Conservation (phyloP, 1,139 yeast genomes). For the Hemisphaericaspora xylofermentans region DNA sequence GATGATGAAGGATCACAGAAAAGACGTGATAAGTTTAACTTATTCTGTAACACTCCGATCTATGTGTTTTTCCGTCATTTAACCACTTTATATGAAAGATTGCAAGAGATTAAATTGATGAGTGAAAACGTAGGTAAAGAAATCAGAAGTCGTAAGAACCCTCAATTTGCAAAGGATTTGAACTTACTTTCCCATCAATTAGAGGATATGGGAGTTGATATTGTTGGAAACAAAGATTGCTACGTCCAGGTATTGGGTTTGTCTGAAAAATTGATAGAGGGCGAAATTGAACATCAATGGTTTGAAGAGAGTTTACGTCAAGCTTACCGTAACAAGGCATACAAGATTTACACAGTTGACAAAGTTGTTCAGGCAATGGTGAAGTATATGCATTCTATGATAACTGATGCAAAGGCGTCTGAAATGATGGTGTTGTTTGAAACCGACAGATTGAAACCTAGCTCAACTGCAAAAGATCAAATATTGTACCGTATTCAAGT, state of each 20-base stretch:
- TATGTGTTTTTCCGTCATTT: conserved; percentile 89
- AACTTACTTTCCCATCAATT: conserved; percentile 80
- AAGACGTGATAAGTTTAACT: conserved; percentile 56
- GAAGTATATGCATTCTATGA: conserved; percentile 79
- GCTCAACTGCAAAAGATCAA: conserved; percentile 83
- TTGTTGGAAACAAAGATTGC: conserved; percentile 65
- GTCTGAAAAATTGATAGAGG: conserved; percentile 78
- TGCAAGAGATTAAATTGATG: conserved; percentile 71
- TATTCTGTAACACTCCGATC: conserved; percentile 88
- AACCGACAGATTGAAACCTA: conserved; percentile 61
- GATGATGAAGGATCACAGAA: conserved; percentile 24
- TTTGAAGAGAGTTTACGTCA: conserved; percentile 94
- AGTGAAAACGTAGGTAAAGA: conserved; percentile 70
- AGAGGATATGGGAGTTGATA: conserved; percentile 74
- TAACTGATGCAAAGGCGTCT: conserved; percentile 79
- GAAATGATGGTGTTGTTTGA: conserved; percentile 83
- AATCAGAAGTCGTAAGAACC: conserved; percentile 60
- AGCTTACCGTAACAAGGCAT: conserved; percentile 91
- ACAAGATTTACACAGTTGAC: conserved; percentile 87
- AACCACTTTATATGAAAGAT: conserved; percentile 76
- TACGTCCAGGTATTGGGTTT: conserved; percentile 74
- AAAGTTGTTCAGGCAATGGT: conserved; percentile 88
- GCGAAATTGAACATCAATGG: conserved; percentile 91
- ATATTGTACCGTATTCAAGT: conserved; percentile 88
- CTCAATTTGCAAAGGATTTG: conserved; percentile 86